Evolutionary conservation across 2,329 filamentous ascomycete species (phyloP).

Genomic region (Claviceps capensis): DNA sequence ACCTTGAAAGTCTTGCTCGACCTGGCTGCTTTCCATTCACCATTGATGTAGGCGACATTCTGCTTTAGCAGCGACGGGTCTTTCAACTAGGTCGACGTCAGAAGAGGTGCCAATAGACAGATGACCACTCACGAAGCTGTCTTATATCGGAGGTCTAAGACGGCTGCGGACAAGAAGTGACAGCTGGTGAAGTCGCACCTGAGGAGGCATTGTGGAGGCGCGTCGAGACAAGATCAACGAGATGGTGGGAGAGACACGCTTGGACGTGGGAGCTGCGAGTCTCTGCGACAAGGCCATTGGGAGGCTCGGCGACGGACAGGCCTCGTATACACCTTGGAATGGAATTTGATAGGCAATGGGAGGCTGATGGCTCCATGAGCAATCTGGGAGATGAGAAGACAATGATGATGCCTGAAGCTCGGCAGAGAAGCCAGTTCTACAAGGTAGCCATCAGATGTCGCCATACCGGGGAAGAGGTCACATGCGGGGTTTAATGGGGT

Average conservation of each 20-base stretch:
- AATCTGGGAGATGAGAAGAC: no score
- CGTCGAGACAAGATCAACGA: constrained; percentile 19
- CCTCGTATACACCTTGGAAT: background rate
- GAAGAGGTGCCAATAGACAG: background rate
- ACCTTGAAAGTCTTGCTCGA: constrained; percentile 91
- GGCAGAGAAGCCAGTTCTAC: no score
- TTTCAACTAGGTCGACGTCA: constrained; percentile 41
- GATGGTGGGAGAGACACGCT: constrained; percentile 17
- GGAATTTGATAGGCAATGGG: no score
- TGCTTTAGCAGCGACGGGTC: constrained; percentile 75
- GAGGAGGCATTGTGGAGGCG: constrained; percentile 35
- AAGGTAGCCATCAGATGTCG: no score
- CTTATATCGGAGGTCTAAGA: no score
- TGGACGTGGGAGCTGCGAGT: constrained; percentile 15
- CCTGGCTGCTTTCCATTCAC: constrained; percentile 75
- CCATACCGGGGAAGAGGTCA: no score
- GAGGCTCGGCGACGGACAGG: background rate
- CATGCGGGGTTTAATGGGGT: no score
- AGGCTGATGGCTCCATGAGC: no score
- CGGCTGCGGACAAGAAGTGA: background rate
- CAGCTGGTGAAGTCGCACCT: constrained; percentile 17
- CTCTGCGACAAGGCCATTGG: constrained; percentile 20
- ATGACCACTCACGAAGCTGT: background rate
- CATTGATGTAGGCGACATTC: constrained; percentile 74
- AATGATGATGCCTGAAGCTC: no score